Evolutionary conservation across 192 early-diverging fungal genomes (phyloP), one percentile per base, ranked within the genome.

Genomic region (Chytriomyces hyalinus): DNA sequence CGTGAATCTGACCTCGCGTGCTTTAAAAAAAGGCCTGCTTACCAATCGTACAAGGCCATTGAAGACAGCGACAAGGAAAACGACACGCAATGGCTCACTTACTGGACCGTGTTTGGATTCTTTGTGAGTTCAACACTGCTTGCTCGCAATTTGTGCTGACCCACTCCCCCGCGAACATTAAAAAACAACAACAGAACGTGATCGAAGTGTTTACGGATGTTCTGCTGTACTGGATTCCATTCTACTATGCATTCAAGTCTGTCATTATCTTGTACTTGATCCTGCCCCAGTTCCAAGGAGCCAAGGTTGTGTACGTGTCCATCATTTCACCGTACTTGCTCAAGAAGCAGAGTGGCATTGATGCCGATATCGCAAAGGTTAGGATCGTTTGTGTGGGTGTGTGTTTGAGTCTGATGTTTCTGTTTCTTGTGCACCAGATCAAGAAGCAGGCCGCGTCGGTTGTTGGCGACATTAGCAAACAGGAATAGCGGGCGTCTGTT

Each of bases 231-330:
- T 99, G 96, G 78, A 49, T 73, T 48, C 70, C 77, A 59, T 95
- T 99, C 85, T 99, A 96, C 87, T 97, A 94, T 81, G 81, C 91
- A 53, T 87, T 97, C 86, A 99, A 99, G 88, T 91, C 94, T n/a
- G 79, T 90, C 10, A 87, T 98, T 72, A 84, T 97, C 75, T 80
- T 96, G 65, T 99, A 93, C 92, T 87, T 97, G 50, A 84, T 92
- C 82, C 74, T 92, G 64, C 94, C 93, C 70, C 84, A 86, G 69
- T 91, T 91, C 80, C 69, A 77, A 86, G 97, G 97, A 50, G 96
- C 97, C 75, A 87, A 90, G 80, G 81, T 88, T 76, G 65, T 99
- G 64, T 99, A 99, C 83, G 68, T 69, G 36, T 83, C 84, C 51
- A 83, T 92, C 71, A 75, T 97, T 28, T 91, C 90, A 61, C 94